Evolutionary conservation across 2,329 filamentous ascomycete species (phyloP).

Genomic region (Pseudocercospora pini-densiflorae): DNA sequence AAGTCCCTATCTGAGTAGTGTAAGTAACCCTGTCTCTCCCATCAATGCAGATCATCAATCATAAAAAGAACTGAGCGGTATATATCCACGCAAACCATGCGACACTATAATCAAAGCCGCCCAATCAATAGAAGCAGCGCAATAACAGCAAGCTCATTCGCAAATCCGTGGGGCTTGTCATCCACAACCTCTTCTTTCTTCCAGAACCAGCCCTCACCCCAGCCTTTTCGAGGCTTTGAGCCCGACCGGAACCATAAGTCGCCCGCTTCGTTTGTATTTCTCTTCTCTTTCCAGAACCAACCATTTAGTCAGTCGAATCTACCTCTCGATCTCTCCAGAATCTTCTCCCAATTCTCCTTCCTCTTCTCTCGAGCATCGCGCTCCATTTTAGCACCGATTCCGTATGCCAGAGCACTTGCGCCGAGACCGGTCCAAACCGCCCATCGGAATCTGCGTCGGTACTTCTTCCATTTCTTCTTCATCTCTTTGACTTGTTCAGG

Average conservation of each 20-base stretch:
- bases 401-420: slow-evolving; percentile 62
- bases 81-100: background rate
- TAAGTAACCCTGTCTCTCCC: background rate
- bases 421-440: slow-evolving; percentile 59
- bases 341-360: slow-evolving; percentile 32
- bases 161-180: background rate
- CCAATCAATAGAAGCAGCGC: too few species aligned
- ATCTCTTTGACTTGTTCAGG: slow-evolving; percentile 18
- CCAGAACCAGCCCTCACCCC: background rate
- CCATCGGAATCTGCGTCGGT: slow-evolving; percentile 43
- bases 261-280: background rate
- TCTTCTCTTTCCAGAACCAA: background rate
- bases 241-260: background rate
- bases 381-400: slow-evolving; percentile 62
- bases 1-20: background rate
- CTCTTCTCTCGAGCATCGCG: slow-evolving; percentile 26
- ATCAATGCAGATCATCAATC: background rate
- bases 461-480: slow-evolving; percentile 35
- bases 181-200: background rate
- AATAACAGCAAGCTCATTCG: too few species aligned
- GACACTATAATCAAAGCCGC: too few species aligned
- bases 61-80: background rate
- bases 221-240: background rate
- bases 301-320: slow-evolving; percentile 6
- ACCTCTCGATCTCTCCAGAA: slow-evolving; percentile 28